Percentiles rank a stretch among this genome's conserved stretches.
These are phyloP conservation scores for Chlamydomonas sp. DNA, from an alignment of 139 green algal genomes.

Conservation along the genomic window DNA sequence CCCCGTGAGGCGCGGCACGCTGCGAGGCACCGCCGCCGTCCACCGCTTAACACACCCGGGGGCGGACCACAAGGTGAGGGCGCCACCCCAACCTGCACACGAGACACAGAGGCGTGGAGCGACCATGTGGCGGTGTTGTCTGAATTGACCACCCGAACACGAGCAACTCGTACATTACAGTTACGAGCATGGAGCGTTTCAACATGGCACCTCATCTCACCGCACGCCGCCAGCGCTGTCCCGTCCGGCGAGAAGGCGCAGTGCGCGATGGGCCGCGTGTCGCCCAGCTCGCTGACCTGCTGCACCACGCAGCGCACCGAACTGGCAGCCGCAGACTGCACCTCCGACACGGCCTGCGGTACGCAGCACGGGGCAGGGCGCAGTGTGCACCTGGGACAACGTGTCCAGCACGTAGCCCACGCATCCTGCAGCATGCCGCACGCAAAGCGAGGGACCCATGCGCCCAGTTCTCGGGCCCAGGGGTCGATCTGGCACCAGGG, in stretches of 20 bases:
- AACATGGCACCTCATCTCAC: conserved; percentile 36
- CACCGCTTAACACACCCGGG: conserved; percentile 50
- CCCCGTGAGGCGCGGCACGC: conserved; percentile 80
- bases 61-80: conserved; percentile 78
- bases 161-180: too few relatives aligned
- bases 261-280: conserved; percentile 85
- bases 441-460: too few relatives aligned
- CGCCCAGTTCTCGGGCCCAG: too few relatives aligned
- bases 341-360: background rate
- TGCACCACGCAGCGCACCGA: conserved; percentile 5
- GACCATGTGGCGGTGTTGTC: too few relatives aligned
- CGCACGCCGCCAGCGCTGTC: conserved; percentile 64
- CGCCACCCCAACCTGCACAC: conserved; percentile 78
- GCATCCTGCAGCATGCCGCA: too few relatives aligned
- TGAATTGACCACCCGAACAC: too few relatives aligned
- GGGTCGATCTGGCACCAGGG: too few relatives aligned
- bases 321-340: background rate
- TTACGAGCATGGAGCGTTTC: too few relatives aligned
- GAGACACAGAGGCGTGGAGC: background rate
- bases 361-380: too few relatives aligned
- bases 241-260: conserved; percentile 84
- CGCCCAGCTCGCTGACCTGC: conserved; percentile 84
- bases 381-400: too few relatives aligned
- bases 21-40: conserved; percentile 69
- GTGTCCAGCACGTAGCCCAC: too few relatives aligned